phyloP scores from a whole-genome alignment of 2,329 filamentous ascomycete genomes.

The Phaeoacremonium minimum region DNA sequence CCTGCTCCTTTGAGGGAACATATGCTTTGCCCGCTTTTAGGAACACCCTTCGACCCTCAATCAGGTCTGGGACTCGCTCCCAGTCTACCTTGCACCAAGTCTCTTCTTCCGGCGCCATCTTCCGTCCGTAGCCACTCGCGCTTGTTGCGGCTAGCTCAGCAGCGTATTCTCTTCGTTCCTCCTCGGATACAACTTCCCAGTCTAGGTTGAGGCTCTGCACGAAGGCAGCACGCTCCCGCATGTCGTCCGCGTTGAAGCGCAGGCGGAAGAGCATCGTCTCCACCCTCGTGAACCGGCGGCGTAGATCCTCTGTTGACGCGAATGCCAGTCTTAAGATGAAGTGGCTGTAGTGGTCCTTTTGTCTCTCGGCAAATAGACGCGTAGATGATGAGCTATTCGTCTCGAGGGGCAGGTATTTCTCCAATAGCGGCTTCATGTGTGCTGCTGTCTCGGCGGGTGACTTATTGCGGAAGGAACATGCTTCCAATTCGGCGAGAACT shows the following conservation, averaged over 20 bases:
- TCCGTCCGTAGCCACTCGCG: constrained; percentile 28
- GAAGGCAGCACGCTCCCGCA: constrained; percentile 69
- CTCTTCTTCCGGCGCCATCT: constrained; percentile 59
- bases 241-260: constrained; percentile 73
- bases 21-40: constrained; percentile 81
- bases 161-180: constrained; percentile 66
- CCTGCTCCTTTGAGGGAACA: constrained; percentile 81
- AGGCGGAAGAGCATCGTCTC: constrained; percentile 88
- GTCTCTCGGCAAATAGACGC: constrained; percentile 66
- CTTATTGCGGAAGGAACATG: constrained; percentile 92
- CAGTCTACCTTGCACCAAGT: constrained; percentile 96
- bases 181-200: constrained; percentile 77
- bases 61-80: constrained; percentile 85
- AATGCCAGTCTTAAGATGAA: constrained; percentile 95
- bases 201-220: constrained; percentile 73
- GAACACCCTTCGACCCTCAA: constrained; percentile 75
- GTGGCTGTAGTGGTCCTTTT: constrained; percentile 96
- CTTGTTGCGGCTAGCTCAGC: constrained; percentile 54
- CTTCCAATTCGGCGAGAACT: constrained; percentile 87
- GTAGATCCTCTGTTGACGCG: constrained; percentile 82
- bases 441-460: constrained; percentile 73
- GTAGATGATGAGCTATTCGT: constrained; percentile 62
- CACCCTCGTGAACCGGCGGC: constrained; percentile 77
- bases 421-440: constrained; percentile 81
- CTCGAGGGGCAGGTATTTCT: constrained; percentile 80